These are phyloP conservation scores for Exophiala phaeomuriformis DNA, from an alignment of 2,329 filamentous ascomycete genomes.

Conservation along the genomic window DNA sequence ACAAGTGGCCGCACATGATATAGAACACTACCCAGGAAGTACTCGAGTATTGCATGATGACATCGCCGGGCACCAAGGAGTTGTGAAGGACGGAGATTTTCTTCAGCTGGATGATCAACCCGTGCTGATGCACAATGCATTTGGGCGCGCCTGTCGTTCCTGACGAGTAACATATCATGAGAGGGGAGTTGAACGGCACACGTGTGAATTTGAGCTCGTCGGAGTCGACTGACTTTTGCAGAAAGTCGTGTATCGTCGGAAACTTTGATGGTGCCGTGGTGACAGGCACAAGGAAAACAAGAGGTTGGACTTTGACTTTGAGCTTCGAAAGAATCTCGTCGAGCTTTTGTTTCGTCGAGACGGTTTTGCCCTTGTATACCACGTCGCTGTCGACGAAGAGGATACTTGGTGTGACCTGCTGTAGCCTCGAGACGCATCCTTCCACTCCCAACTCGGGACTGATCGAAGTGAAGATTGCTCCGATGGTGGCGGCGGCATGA, in stretches of 20 bases:
- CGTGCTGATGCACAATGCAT: conserved; percentile 40
- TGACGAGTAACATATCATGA: conserved; percentile 39
- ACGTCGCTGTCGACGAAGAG: conserved; percentile 36
- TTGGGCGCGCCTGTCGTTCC: conserved; percentile 40
- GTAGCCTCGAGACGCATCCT: conserved; percentile 33
- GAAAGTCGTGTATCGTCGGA: conserved; percentile 24
- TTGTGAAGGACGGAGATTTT: conserved; percentile 41
- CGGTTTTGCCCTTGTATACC: conserved; percentile 12
- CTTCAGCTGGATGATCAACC: conserved; percentile 38
- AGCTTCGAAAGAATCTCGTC: neutral
- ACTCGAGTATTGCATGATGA: conserved; percentile 41
- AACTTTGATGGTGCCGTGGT: neutral
- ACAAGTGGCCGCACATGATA: conserved; percentile 38
- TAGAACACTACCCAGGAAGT: conserved; percentile 43
- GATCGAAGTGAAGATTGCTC: conserved; percentile 40
- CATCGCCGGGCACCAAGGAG: conserved; percentile 34
- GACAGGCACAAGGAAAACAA: conserved; percentile 1
- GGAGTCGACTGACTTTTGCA: conserved; percentile 27
- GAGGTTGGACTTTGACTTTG: neutral
- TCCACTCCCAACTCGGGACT: conserved; percentile 36
- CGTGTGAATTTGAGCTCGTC: conserved; percentile 34
- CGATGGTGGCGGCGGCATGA: conserved; percentile 36
- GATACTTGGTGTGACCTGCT: conserved; percentile 36
- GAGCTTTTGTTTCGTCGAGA: conserved; percentile 4
- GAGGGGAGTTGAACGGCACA: conserved; percentile 36